These are phyloP conservation scores for Tolypocladium nubicola DNA, from an alignment of 2,329 filamentous ascomycete species.

Conservation along the genomic window DNA sequence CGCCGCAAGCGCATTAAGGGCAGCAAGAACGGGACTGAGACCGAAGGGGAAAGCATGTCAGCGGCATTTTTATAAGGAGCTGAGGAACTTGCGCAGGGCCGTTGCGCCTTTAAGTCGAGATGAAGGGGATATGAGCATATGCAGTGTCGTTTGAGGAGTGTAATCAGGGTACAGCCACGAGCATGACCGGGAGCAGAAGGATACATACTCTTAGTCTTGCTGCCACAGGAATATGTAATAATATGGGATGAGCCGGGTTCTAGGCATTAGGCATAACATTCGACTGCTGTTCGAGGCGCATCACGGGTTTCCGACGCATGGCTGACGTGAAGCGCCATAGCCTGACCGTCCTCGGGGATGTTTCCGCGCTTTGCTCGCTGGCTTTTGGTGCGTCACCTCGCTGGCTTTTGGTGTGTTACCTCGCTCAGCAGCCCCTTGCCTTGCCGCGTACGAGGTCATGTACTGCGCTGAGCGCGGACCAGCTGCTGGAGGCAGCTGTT, in stretches of 20 bases:
- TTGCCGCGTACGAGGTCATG: conserved; percentile 10
- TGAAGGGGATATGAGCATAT: background rate
- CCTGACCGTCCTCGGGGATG: conserved; percentile 19
- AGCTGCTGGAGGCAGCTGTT: too few relatives aligned
- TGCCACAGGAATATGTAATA: too few relatives aligned
- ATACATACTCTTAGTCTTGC: background rate
- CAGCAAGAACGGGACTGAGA: conserved; percentile 12
- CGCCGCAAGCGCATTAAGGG: conserved; percentile 31
- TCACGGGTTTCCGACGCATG: conserved; percentile 8
- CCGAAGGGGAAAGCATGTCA: conserved; percentile 15
- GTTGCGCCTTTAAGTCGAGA: background rate
- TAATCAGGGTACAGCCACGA: background rate
- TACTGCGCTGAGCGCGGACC: too few relatives aligned
- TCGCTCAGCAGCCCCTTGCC: conserved; percentile 36
- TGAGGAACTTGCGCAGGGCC: background rate
- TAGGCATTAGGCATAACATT: too few relatives aligned
- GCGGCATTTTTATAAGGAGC: conserved; percentile 18
- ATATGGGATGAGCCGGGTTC: too few relatives aligned
- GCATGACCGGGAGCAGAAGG: background rate
- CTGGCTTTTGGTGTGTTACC: too few relatives aligned
- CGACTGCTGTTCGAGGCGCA: background rate
- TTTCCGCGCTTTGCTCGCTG: conserved; percentile 24
- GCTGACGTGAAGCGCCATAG: conserved; percentile 33
- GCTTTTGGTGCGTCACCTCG: conserved; percentile 32
- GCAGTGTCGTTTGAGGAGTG: background rate